Evolutionary conservation across 208 protist genomes (phyloP), one percentile per base, ranked within the genome.

Genomic region (Trypanosoma melophagium): DNA sequence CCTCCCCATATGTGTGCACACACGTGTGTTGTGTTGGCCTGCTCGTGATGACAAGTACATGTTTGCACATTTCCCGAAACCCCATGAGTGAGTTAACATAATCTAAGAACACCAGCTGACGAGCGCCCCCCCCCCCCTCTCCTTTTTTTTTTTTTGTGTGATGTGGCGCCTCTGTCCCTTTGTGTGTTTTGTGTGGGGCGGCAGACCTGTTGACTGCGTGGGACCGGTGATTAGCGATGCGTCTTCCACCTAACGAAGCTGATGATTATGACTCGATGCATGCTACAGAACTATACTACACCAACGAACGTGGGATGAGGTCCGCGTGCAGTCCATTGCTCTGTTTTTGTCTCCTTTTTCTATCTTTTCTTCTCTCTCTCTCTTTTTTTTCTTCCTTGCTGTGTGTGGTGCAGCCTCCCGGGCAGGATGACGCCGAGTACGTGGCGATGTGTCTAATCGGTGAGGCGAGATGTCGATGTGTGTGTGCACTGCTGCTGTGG

Each of bases 211-310:
- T 19, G 45, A 19, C 45, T 50, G 45, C 7, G 45, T 7, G 45
- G 45, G 13, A 19, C 45, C n/a, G 45, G 28, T 35, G 28, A 66
- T 66, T 66, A 66, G 2, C n/a, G 24, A 66, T 66, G 60, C 60
- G 60, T 66, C 60, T 66, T 66, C 60, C 60, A 66, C 60, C 60
- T 66, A 66, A 66, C 60, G 60, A 66, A 10, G 49, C 60, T 66
- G 59, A 64, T 64, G 59, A 64, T 64, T 64, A 64, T 53, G 44
- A 64, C 40, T 40, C 59, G 45, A 64, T 64, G 59, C 59, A 50
- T 41, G 38, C 45, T 53, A 54, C 38, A 58, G 17, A 54, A 16
- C 59, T 64, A 64, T 64, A 64, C 59, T 64, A 64, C 59, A 64
- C 59, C 59, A 53, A 62, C 9, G 9, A 51, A n/a, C n/a, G 41